phyloP scores from a whole-genome alignment of 768 basidiomycete species.

The Daedaleopsis sinensis region DNA sequence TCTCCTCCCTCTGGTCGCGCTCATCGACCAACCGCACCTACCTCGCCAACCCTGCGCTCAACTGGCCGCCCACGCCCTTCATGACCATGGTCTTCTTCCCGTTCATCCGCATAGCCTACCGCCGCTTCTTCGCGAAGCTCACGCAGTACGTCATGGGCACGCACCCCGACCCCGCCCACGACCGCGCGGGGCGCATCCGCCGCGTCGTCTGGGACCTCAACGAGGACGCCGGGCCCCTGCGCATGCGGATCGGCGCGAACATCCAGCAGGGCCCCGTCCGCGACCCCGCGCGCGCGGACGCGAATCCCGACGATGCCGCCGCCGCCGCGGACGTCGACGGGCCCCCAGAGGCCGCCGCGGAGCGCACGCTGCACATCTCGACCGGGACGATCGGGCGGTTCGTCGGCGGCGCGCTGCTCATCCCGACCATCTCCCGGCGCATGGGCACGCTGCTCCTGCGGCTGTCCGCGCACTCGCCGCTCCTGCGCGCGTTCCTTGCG shows the following conservation, averaged over 20 bases:
- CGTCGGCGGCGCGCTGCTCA: constrained; percentile 68
- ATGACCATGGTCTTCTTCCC: constrained; percentile 34
- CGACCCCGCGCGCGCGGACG: constrained; percentile 21
- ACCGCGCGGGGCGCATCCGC: constrained; percentile 13
- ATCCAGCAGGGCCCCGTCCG: constrained; percentile 3
- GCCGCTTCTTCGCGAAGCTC: constrained; percentile 22
- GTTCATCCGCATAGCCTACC: constrained; percentile 29
- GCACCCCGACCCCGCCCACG: not conserved
- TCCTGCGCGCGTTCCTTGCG: constrained; percentile 38
- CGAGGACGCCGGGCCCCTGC: constrained; percentile 24
- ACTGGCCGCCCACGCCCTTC: constrained; percentile 39
- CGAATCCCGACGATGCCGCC: constrained; percentile 15
- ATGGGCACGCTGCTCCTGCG: constrained; percentile 66
- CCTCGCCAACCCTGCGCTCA: constrained; percentile 18
- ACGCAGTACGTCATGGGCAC: constrained; percentile 27
- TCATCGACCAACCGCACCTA: not conserved
- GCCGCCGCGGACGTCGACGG: constrained; percentile 20
- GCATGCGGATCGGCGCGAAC: constrained; percentile 26
- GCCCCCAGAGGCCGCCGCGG: constrained; percentile 39
- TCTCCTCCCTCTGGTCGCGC: constrained; percentile 28
- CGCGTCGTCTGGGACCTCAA: constrained; percentile 28
- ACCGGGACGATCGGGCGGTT: constrained; percentile 64
- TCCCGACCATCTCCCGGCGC: constrained; percentile 64
- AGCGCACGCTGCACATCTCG: constrained; percentile 59
- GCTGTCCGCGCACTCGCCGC: constrained; percentile 49